A percentile compares a stretch with the other conserved stretches of the same genome.
Evolutionary conservation across 345 rosid genomes (phyloP).

Genomic region (Citrus australasica): DNA sequence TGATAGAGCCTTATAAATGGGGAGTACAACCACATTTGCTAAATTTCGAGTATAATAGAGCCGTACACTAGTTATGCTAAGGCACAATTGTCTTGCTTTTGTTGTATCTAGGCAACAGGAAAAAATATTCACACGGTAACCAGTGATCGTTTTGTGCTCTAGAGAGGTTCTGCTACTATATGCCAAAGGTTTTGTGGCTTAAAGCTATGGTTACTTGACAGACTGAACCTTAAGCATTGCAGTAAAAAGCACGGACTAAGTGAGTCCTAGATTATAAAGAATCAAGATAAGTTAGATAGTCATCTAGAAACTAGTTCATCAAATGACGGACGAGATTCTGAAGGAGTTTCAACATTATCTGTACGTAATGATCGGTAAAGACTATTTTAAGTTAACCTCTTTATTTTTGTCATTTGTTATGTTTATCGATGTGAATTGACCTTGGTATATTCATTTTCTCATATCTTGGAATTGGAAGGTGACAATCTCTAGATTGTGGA

Average conservation of each 20-base stretch:
- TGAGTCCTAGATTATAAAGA: constrained; percentile 34
- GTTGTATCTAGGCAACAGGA: constrained; percentile 29
- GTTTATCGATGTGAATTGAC: neutral
- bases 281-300: constrained; percentile 19
- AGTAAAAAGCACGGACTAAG: constrained; percentile 25
- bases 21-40: neutral
- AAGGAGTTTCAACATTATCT: constrained; percentile 13
- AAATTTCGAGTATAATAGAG: neutral
- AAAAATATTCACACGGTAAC: constrained; percentile 21
- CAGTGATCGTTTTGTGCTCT: constrained; percentile 28
- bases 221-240: constrained; percentile 13
- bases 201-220: no score
- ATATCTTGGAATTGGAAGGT: neutral
- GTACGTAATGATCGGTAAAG: constrained; percentile 20
- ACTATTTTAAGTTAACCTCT: neutral
- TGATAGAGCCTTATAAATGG: neutral
- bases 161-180: constrained; percentile 34
- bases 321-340: constrained; percentile 20
- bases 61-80: neutral
- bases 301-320: constrained; percentile 31
- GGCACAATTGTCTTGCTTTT: neutral
- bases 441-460: neutral
- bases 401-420: neutral
- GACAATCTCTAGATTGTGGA: neutral
- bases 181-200: constrained; percentile 40